phyloP scores from a whole-genome alignment of 2,329 filamentous ascomycete genomes.

The Pseudocercospora macadamiae region DNA sequence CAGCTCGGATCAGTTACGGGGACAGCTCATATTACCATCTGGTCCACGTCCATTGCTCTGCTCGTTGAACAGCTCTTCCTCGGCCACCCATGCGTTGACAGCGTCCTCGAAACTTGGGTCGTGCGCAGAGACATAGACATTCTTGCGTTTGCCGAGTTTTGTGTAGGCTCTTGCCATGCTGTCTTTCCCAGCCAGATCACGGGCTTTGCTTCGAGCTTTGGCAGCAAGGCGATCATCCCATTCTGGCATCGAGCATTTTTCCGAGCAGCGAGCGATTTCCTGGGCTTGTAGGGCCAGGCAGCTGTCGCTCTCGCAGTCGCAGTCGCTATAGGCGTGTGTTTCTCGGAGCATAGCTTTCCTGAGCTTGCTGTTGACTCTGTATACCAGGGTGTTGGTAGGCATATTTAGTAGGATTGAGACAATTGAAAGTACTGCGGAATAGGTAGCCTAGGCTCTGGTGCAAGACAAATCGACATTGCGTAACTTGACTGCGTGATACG shows the following conservation, averaged over 20 bases:
- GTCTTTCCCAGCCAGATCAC: slow-evolving; percentile 14
- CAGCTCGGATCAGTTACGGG: not conserved
- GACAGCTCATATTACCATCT: not conserved
- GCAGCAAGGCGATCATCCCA: slow-evolving; percentile 22
- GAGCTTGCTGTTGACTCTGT: slow-evolving; percentile 1
- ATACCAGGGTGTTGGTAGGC: not conserved
- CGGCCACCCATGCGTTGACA: slow-evolving; percentile 40
- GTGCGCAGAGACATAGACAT: slow-evolving; percentile 37
- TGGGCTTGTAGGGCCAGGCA: slow-evolving; percentile 6
- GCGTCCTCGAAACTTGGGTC: slow-evolving; percentile 30
- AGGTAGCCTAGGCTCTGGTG: not conserved
- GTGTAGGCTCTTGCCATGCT: slow-evolving; percentile 9
- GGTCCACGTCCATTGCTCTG: not conserved
- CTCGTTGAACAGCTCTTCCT: slow-evolving; percentile 29
- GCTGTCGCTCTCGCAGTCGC: slow-evolving; percentile 1
- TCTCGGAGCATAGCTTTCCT: not conserved
- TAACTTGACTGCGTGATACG: too few species aligned
- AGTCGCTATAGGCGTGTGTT: not conserved
- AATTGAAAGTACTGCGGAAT: not conserved
- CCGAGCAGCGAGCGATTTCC: slow-evolving; percentile 16
- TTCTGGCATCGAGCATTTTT: not conserved
- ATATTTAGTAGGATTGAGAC: not conserved
- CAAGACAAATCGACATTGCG: too few species aligned
- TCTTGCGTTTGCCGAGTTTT: slow-evolving; percentile 36
- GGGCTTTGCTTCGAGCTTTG: slow-evolving; percentile 19